Conservation (phyloP, 1,284 basidiomycete genomes). For the Rhodotorula sp. region DNA sequence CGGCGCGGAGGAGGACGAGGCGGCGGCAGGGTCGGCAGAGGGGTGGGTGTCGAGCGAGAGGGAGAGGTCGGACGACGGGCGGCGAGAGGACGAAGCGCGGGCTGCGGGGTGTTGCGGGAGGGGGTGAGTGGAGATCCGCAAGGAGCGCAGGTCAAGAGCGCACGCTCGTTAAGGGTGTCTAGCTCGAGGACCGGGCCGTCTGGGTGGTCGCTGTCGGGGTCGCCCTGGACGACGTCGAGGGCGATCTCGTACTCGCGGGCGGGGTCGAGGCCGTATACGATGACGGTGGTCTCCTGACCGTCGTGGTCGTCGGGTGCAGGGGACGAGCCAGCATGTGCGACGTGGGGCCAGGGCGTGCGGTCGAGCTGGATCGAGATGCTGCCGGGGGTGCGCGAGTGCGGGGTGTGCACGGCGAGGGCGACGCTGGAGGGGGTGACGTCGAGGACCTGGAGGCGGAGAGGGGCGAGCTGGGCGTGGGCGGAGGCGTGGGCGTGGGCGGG, state of each 20-base stretch:
- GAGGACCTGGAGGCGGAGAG: conserved; percentile 34
- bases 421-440: conserved; percentile 41
- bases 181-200: conserved; percentile 9
- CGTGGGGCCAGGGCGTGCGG: conserved; percentile 39
- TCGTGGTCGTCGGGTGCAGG: neutral
- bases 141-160: too few relatives aligned
- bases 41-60: neutral
- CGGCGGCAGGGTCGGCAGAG: too few relatives aligned
- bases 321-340: conserved; percentile 39
- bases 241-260: conserved; percentile 38
- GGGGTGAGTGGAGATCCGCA: neutral
- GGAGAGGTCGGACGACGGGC: neutral
- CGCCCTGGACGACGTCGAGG: conserved; percentile 29
- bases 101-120: too few relatives aligned
- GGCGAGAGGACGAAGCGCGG: too few relatives aligned
- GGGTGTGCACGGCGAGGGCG: conserved; percentile 37
- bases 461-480: neutral
- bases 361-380: conserved; percentile 41
- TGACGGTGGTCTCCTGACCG: conserved; percentile 36
- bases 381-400: conserved; percentile 15
- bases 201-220: conserved; percentile 2
- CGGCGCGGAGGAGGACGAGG: neutral
- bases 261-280: conserved; percentile 40
- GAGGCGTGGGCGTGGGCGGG: neutral
- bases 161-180: conserved; percentile 4